Conservation (phyloP, 73 alveolate species). For the Vitrella brassicaformis region DNA sequence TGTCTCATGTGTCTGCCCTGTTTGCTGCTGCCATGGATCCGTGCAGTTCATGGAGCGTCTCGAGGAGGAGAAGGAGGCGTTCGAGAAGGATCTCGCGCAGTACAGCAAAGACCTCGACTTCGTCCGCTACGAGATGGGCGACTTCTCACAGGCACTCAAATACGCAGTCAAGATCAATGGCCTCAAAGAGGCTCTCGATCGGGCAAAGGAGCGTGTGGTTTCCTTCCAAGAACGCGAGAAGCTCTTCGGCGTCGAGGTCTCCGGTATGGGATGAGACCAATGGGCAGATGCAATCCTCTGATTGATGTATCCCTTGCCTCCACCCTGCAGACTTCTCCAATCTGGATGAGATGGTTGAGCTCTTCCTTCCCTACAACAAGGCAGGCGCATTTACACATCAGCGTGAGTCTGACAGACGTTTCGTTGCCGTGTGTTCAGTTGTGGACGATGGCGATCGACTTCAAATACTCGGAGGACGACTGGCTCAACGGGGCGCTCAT, state of each 20-base stretch:
- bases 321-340: background rate
- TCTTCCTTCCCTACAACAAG: background rate
- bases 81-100: background rate
- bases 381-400: background rate
- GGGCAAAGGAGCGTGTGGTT: too few relatives aligned
- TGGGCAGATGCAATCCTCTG: too few relatives aligned
- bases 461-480: background rate
- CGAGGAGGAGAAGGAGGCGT: background rate
- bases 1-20: background rate
- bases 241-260: background rate
- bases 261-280: too few relatives aligned
- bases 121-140: too few relatives aligned
- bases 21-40: background rate
- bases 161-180: too few relatives aligned
- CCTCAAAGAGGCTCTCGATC: too few relatives aligned
- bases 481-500: background rate
- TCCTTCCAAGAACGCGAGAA: background rate
- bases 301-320: too few relatives aligned
- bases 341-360: background rate
- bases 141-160: too few relatives aligned
- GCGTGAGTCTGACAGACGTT: background rate
- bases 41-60: background rate
- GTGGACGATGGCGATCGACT: background rate
- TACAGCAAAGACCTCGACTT: too few relatives aligned
- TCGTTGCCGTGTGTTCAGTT: background rate